Evolutionary conservation across 129 eudicot genomes (phyloP), one percentile per base, ranked within the genome.

Genomic region (Flaveria robusta): DNA sequence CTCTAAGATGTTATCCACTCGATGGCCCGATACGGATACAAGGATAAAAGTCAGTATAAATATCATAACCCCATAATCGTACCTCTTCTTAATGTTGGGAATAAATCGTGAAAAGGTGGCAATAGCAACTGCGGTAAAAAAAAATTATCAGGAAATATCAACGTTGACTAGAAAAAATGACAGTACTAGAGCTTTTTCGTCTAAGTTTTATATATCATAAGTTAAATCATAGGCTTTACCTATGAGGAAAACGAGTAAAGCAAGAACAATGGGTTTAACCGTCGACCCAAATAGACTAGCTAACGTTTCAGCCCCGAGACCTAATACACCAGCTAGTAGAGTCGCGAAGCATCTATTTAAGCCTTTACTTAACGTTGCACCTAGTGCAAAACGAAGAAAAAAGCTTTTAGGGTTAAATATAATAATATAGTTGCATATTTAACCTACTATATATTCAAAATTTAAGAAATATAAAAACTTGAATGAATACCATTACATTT

Each of bases 41-140:
- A 93, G 54, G 62, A 86, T 83, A 80, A 88, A 91, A 0, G 98
- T 93, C 51, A 93, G 77, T 18, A 93, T 87, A 66, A 93, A 93
- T 71, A 93, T 91, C 65, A 87, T 23, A 20, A 86, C 82, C 19
- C 98, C 98, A n/a, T 93, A 93, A 47, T 93, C 98, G 26, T 88
- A 93, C 58, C 83, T 85, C 50, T 66, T 81, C 86, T 91, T 91
- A 60, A 93, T 81, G 37, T 47, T 71, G 12, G 98, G 98, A 51
- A 93, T 58, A 66, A 93, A 93, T 52, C 98, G 75, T 13, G 84
- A 71, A 68, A 87, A 93, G 20, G 97, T 87, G 15, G 97, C 77
- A 15, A 56, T 69, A 11, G 84, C 78, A 74, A 91, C 98, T 93
- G 89, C 63, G 0, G 0, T 52, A 37, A 3, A 20, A n/a, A n/a